Base-by-base conservation (phyloP, 306 rosid genomes). In the Ceratonia siliqua region DNA sequence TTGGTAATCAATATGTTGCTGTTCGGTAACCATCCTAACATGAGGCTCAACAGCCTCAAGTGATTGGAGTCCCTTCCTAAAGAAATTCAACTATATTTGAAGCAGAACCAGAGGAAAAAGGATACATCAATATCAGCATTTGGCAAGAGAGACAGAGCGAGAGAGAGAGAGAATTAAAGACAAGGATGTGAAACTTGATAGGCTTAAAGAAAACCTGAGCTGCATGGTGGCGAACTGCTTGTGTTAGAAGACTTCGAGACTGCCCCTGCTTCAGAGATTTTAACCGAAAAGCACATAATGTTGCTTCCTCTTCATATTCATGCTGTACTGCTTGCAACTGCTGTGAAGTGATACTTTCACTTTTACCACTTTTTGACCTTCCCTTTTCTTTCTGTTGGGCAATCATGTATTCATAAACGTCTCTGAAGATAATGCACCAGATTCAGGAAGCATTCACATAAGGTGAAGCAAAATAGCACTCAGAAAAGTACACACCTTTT, bases 11-110 rank as follows among this genome's bases (percentile, higher is more conserved):
- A 92, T 92, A 79, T 88, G 98, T 21, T 92, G 92, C 68, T 83
- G 84, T 32, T 79, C 85, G 0, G 98, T 70, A 72, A 85, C 79
- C 76, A 73, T 69, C 78, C 87, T 90, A 82, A 92, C 88, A 56
- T 84, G 96, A n/a, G 94, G 94, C 55, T 92, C 98, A 79, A 89
- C 87, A 73, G 91, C 90, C 83, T 92, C 96, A 70, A 92, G 96
- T 70, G 94, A 88, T 70, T 84, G 83, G 64, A 92, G 90, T 70
- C 94, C 96, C 85, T 89, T 92, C 82, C 94, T 87, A 62, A 92
- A 92, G 86, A 92, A 90, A 75, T 89, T 90, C 83, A 92, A 78
- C 98, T 92, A 79, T 30, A 81, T 64, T 46, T 50, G 65, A 78
- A 80, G 79, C 46, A 62, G 64, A 27, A 77, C 53, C 73, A 49